phyloP scores from a whole-genome alignment of 352 stramenopile genomes.

The Pythium apleroticum region DNA sequence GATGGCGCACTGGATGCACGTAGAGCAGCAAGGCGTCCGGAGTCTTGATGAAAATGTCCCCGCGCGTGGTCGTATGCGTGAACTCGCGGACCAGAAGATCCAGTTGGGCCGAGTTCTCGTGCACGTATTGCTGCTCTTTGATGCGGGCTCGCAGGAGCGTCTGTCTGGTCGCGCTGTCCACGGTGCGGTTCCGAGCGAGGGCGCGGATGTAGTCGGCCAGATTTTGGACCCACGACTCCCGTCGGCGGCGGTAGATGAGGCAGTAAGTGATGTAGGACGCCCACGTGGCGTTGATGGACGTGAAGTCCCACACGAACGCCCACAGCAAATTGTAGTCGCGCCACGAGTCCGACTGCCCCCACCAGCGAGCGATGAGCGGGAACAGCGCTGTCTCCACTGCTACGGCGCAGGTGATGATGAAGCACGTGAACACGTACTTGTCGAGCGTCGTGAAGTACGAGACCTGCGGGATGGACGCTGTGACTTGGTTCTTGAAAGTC shows the following conservation, averaged over 20 bases:
- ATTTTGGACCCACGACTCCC: not conserved
- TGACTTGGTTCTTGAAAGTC: slow-evolving; percentile 64
- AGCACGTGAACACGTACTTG: slow-evolving; percentile 66
- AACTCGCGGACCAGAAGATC: too few relatives aligned
- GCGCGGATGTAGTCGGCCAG: not conserved
- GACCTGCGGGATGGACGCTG: slow-evolving; percentile 49
- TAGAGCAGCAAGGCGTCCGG: too few relatives aligned
- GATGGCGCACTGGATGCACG: too few relatives aligned
- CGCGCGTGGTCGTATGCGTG: too few relatives aligned
- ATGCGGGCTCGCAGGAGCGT: not conserved
- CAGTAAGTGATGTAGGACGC: slow-evolving; percentile 23
- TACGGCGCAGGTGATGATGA: slow-evolving; percentile 52
- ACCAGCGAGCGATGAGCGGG: slow-evolving; percentile 34
- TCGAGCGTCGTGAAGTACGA: slow-evolving; percentile 69
- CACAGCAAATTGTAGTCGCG: slow-evolving; percentile 35
- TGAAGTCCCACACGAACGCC: slow-evolving; percentile 41
- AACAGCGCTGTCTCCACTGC: slow-evolving; percentile 59
- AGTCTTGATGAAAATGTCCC: too few relatives aligned
- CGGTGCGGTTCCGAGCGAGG: not conserved
- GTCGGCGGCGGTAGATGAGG: slow-evolving; percentile 26
- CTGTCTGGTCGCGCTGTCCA: not conserved
- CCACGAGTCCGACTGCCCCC: slow-evolving; percentile 13
- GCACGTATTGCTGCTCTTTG: not conserved
- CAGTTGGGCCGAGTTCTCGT: too few relatives aligned
- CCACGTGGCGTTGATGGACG: slow-evolving; percentile 42